Conservation (phyloP, 2,329 filamentous ascomycete species). For the Cladosporium phlei region DNA sequence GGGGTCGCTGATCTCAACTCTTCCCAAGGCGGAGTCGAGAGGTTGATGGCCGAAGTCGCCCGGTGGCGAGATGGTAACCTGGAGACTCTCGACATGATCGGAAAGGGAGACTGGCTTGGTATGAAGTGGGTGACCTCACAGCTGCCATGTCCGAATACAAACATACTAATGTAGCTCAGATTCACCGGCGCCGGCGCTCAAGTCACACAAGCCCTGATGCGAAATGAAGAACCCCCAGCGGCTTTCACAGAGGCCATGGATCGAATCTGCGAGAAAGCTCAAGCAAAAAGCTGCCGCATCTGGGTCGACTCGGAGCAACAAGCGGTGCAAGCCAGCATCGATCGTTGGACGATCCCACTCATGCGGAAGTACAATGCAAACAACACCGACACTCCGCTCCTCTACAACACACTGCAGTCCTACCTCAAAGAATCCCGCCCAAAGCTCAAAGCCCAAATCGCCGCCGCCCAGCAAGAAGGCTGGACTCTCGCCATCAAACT, state of each 20-base stretch:
- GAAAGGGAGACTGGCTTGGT: constrained; percentile 48
- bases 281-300: constrained; percentile 41
- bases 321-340: constrained; percentile 48
- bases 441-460: constrained; percentile 45
- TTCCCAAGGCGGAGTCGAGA: constrained; percentile 42
- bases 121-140: constrained; percentile 40
- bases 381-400: constrained; percentile 58
- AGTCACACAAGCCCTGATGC: constrained; percentile 39
- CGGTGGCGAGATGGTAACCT: constrained; percentile 52
- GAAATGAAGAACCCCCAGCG: constrained; percentile 36
- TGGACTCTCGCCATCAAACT: constrained; percentile 55
- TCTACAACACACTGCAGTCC: constrained; percentile 64
- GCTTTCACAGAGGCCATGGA: constrained; percentile 41
- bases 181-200: constrained; percentile 47
- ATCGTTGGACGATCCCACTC: constrained; percentile 65
- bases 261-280: constrained; percentile 41
- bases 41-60: constrained; percentile 29
- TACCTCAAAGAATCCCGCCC: constrained; percentile 49
- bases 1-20: constrained; percentile 35
- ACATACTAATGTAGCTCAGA: constrained; percentile 22
- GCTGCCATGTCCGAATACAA: background rate
- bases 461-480: constrained; percentile 39
- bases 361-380: constrained; percentile 34
- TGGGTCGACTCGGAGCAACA: constrained; percentile 54
- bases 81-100: constrained; percentile 49